Base-by-base conservation (phyloP, 306 rosid genomes). In the Astragalus membranaceus region DNA sequence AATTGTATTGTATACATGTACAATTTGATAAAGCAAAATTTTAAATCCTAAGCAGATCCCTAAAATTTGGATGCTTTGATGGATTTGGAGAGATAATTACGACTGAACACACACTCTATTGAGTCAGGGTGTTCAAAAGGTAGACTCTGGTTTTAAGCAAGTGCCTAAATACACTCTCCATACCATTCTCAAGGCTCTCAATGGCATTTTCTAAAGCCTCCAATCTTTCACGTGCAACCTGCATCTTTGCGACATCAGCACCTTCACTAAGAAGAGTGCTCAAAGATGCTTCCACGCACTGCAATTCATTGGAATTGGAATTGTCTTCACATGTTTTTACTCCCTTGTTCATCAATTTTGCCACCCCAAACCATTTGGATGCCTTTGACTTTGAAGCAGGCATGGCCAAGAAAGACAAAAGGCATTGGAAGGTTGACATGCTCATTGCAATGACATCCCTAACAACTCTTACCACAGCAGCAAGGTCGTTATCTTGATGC, bases 91-190 rank as follows among this genome's bases (percentile, higher is more conserved):
- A 59, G 7, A 44, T 3, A 54, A 54, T 44, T 17, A 15, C 10
- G 50, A 15, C n/a, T 6, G 30, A 26, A 26, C 30, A 26, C 30
- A 13, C 16, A 36, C 37, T 79, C 52, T 81, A 88, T 52, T 81
- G 87, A 51, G 90, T 81, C 58, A 83, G 57, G 66, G 79, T 79
- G 81, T 89, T 92, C 75, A 87, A 74, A 60, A 92, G 86, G 5
- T 64, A 73, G 53, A 85, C 72, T 79, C 98, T 92, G 0, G 82
- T 73, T 59, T 79, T 92, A 3, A 89, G 79, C 84, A 92, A 69
- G 29, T 68, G 54, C 83, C 88, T 85, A 64, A 84, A 89, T 41
- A 89, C 17, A 6, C 30, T 74, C 55, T 83, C 89, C 77, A 92
- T 51, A 5, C 82, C 81, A 67, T 63, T 85, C 72, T 87, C 96